Evolutionary conservation across 1,139 yeast genomes (phyloP).

Genomic region (Candida sp.): DNA sequence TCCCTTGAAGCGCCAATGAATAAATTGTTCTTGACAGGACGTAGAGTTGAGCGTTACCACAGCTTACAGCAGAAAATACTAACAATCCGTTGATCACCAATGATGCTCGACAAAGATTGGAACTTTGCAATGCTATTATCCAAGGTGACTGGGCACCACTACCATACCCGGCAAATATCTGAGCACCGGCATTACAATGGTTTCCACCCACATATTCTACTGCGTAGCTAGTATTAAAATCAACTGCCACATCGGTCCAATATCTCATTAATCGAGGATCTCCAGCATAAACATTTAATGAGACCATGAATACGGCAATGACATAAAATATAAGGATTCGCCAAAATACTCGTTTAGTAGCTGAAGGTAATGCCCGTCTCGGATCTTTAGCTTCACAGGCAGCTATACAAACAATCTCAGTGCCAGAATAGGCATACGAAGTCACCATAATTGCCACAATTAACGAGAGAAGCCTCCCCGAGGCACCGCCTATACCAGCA

Average conservation of each 20-base stretch:
- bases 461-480: slow-evolving; percentile 65
- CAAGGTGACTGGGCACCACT: slow-evolving; percentile 74
- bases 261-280: slow-evolving; percentile 67
- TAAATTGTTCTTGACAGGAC: slow-evolving; percentile 79
- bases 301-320: slow-evolving; percentile 67
- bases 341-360: slow-evolving; percentile 72
- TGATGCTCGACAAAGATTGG: slow-evolving; percentile 61
- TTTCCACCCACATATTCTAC: slow-evolving; percentile 39
- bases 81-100: slow-evolving; percentile 63
- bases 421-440: slow-evolving; percentile 74
- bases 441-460: slow-evolving; percentile 63
- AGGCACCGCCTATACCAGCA: slow-evolving; percentile 58
- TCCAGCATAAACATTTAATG: slow-evolving; percentile 70
- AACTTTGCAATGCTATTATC: slow-evolving; percentile 74
- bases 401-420: slow-evolving; percentile 80
- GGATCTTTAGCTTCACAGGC: slow-evolving; percentile 88
- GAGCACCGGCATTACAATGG: slow-evolving; percentile 29
- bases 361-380: slow-evolving; percentile 72
- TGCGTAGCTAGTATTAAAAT: slow-evolving; percentile 16
- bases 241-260: slow-evolving; percentile 19
- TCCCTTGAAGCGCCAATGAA: slow-evolving; percentile 67
- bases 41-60: slow-evolving; percentile 75
- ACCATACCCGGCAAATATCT: slow-evolving; percentile 45
- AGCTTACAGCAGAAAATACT: slow-evolving; percentile 71
- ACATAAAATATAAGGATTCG: slow-evolving; percentile 68